Conservation (phyloP, 192 early-diverging fungal species). For the Rhizophagus prolifer region DNA sequence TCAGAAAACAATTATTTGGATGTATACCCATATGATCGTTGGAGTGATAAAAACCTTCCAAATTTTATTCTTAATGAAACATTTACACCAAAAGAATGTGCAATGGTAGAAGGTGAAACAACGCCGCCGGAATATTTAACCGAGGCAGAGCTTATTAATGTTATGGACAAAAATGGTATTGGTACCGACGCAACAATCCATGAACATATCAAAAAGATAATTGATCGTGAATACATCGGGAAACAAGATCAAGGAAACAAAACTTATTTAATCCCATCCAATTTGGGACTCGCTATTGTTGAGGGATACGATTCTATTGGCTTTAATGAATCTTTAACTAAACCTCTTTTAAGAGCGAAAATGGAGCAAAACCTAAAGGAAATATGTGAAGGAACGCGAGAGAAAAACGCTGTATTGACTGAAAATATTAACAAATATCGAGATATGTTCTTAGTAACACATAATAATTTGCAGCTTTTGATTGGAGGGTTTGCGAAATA, state of each 20-base stretch:
- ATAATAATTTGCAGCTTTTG: not conserved
- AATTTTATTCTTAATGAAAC: constrained; percentile 65
- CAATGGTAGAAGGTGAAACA: constrained; percentile 69
- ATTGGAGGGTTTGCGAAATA: not conserved
- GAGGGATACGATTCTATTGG: constrained; percentile 86
- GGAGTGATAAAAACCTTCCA: constrained; percentile 74
- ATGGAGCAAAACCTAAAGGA: not conserved
- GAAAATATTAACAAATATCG: not conserved
- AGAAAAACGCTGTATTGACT: not conserved
- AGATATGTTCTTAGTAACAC: not conserved
- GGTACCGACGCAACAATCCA: constrained; percentile 98
- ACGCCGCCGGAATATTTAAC: constrained; percentile 73
- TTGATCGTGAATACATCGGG: constrained; percentile 81
- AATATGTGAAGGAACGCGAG: not conserved
- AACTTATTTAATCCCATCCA: constrained; percentile 67
- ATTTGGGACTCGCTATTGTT: constrained; percentile 83
- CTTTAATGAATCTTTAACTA: constrained; percentile 81
- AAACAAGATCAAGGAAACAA: constrained; percentile 54
- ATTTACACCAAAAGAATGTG: constrained; percentile 65
- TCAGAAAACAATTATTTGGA: constrained; percentile 88
- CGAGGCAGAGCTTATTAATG: constrained; percentile 81
- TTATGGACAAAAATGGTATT: constrained; percentile 94
- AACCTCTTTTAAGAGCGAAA: constrained; percentile 80
- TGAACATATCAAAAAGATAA: constrained; percentile 93
- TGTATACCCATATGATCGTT: constrained; percentile 89